phyloP scores from a whole-genome alignment of 768 basidiomycete genomes.

The Cantharellus cinnabarinus region DNA sequence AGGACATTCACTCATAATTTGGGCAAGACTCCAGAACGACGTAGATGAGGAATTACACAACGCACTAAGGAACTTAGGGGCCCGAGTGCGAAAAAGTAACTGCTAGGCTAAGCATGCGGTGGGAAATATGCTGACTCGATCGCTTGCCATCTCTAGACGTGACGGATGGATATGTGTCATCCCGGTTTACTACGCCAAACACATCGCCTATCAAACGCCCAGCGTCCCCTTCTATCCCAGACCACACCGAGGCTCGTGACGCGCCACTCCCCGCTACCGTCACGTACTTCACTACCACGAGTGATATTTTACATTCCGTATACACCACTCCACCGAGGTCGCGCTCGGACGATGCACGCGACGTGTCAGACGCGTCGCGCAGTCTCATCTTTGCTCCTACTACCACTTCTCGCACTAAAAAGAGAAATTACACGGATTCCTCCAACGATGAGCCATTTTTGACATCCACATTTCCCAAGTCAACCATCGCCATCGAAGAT shows the following conservation, averaged over 20 bases:
- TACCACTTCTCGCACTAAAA: too few relatives aligned
- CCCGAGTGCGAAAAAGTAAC: conserved; percentile 7
- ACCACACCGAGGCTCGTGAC: neutral
- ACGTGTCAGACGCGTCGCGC: too few relatives aligned
- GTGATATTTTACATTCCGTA: neutral
- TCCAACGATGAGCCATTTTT: too few relatives aligned
- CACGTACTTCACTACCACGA: neutral
- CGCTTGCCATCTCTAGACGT: conserved; percentile 5
- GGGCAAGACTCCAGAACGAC: too few relatives aligned
- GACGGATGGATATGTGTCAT: conserved; percentile 4
- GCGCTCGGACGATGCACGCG: neutral
- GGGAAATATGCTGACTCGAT: neutral
- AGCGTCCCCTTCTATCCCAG: neutral
- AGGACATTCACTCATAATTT: too few relatives aligned
- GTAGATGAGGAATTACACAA: conserved; percentile 1
- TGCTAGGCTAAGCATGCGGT: neutral
- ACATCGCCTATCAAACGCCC: neutral
- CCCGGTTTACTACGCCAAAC: neutral
- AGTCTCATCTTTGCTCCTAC: too few relatives aligned
- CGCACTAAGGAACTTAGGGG: conserved; percentile 5
- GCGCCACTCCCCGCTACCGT: neutral
- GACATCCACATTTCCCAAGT: neutral
- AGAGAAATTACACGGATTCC: too few relatives aligned
- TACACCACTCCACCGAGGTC: neutral
- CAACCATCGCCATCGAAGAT: neutral